These are phyloP conservation scores for Aspergillus panamensis DNA, from an alignment of 495 filamentous ascomycete genomes.

Conservation along the genomic window DNA sequence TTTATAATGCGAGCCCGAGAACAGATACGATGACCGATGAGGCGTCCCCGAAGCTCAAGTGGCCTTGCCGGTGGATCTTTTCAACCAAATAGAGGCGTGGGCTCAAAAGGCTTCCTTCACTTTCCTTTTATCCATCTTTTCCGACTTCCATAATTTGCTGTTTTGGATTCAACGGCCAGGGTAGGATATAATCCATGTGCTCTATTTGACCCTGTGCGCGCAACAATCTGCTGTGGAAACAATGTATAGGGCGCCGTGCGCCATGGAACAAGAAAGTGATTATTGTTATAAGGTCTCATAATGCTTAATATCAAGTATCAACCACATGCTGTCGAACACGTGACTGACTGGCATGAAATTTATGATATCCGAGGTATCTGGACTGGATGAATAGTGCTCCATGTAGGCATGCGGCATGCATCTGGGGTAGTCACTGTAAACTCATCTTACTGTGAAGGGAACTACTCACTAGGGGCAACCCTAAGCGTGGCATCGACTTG, in stretches of 20 bases:
- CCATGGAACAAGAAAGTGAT: slow-evolving; percentile 1
- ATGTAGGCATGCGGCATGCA: too few species aligned
- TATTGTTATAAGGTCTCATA: slow-evolving; percentile 17
- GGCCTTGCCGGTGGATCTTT: slow-evolving; percentile 5
- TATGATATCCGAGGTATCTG: background rate
- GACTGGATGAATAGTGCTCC: too few species aligned
- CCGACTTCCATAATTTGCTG: background rate
- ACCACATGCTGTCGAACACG: background rate
- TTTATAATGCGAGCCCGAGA: slow-evolving; percentile 18
- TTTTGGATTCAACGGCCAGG: slow-evolving; percentile 4
- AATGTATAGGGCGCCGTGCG: slow-evolving; percentile 8
- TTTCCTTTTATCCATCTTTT: slow-evolving; percentile 1
- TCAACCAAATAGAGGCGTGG: background rate
- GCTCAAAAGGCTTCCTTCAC: background rate
- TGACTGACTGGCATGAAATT: background rate
- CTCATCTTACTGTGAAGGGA: too few species aligned
- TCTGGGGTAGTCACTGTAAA: too few species aligned
- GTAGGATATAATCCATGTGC: background rate
- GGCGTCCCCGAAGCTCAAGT: slow-evolving; percentile 16
- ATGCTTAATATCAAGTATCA: slow-evolving; percentile 26
- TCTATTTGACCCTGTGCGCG: background rate
- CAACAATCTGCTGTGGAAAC: background rate
- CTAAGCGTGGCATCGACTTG: too few species aligned
- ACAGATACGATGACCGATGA: slow-evolving; percentile 9
- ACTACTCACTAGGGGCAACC: too few species aligned